Base-by-base conservation (phyloP, 108 stramenopile genomes). In the Fistulifera solaris region DNA sequence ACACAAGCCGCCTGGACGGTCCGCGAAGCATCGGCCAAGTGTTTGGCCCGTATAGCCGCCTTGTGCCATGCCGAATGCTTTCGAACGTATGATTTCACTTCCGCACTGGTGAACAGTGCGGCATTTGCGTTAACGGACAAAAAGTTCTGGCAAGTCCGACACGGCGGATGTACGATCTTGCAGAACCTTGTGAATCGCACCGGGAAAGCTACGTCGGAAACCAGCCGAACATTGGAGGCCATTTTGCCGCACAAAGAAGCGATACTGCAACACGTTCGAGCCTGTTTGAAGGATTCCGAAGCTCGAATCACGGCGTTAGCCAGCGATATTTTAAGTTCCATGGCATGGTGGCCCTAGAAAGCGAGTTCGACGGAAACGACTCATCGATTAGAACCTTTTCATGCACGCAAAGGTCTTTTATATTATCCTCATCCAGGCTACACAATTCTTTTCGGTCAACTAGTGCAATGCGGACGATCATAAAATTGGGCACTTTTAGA, bases 81-180 rank as follows among this genome's bases (percentile, higher is more conserved):
- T 43, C 58, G 66, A 24, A 17, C 18, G 42, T 71, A 58, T 31
- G 58, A 54, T 38, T 40, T 43, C n/a, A 66, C 61, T 11, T 57
- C 68, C 15, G 57, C 40, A 23, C 21, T 80, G 1, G 59, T 85
- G 22, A 65, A 73, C 16, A 69, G 61, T 47, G 71, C 78, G 17
- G 38, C 56, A 2, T 47, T 58, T 5, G 69, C 85, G 17, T 38
- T 77, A 40, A 77, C 75, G 45, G 89, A 90, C 56, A 74, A 71
- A 54, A 85, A 85, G 58, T 90, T 90, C 57, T 90, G 85, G 89
- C 76, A 70, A 68, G 89, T 90, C n/a, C 47, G 67, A 38, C 42
- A 38, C 31, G 62, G 69, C 25, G 66, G 66, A 13, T 41, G 77
- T 0, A 18, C 59, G 23, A 19, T 70, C 3, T 39, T 73, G 50